Conservation (phyloP, 2,329 filamentous ascomycete species). For the Xylariaceae sp. region DNA sequence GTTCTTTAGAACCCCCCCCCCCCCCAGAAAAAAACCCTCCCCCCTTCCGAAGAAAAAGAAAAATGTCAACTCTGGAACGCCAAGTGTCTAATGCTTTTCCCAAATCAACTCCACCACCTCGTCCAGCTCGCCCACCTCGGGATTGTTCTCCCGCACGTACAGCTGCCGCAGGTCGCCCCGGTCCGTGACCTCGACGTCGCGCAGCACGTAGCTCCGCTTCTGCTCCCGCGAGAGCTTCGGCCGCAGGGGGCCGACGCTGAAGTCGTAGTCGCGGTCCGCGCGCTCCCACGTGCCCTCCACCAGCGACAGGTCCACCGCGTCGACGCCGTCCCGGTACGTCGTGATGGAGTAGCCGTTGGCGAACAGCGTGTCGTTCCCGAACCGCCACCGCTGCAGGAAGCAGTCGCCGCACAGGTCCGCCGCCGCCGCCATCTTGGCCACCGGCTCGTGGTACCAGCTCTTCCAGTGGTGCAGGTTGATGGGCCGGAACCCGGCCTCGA, state of each 20-base stretch:
- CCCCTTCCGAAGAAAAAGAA: no score
- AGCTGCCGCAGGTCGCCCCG: slow-evolving; percentile 47
- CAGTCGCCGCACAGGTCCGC: slow-evolving; percentile 54
- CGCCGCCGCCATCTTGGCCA: slow-evolving; percentile 46
- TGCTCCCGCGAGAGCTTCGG: slow-evolving; percentile 28
- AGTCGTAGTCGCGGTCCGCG: slow-evolving; percentile 44
- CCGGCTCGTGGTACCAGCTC: slow-evolving; percentile 50
- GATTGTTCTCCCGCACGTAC: slow-evolving; percentile 44
- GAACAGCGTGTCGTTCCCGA: slow-evolving; percentile 43
- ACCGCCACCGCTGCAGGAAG: slow-evolving; percentile 52
- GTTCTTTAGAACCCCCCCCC: no score
- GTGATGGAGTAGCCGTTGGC: slow-evolving; percentile 57
- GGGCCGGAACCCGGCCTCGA: slow-evolving; percentile 51
- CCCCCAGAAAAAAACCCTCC: no score
- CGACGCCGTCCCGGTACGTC: slow-evolving; percentile 36
- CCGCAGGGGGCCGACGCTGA: slow-evolving; percentile 49
- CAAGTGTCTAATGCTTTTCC: slow-evolving; percentile 26
- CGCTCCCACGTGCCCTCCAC: slow-evolving; percentile 52
- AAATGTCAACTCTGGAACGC: no score
- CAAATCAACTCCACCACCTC: slow-evolving; percentile 48
- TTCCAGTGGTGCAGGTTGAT: slow-evolving; percentile 62
- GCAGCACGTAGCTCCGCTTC: slow-evolving; percentile 50
- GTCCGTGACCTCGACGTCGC: slow-evolving; percentile 37
- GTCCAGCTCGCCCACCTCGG: slow-evolving; percentile 37
- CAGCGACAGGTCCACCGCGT: slow-evolving; percentile 37